Evolutionary conservation across 2,329 filamentous ascomycete genomes (phyloP), one percentile per base, ranked within the genome.

Genomic region (Amauroascus niger): DNA sequence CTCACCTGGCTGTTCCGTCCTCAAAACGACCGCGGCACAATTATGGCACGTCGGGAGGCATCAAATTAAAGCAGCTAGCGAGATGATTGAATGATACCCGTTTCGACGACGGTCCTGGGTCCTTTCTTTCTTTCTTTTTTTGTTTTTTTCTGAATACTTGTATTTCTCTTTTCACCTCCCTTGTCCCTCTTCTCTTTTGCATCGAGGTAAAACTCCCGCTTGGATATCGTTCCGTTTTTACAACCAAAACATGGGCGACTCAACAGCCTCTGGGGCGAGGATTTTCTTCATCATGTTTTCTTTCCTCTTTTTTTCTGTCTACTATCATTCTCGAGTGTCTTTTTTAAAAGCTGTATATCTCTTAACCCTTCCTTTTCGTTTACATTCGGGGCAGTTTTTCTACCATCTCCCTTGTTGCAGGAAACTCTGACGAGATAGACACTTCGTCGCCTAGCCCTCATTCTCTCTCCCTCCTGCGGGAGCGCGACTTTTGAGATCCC

Each of bases 171-270:
- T 49, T 47, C 45, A 14, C 55, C 40, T 44, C 28, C 54, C 37
- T 44, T 18, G 14, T 51, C 39, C 47, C 9, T 54, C 13, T 32
- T 37, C 32, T 52, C 6, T 43, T 24, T 13, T n/a, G 80, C 79
- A 78, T 83, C 78, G 79, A 78, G 76, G 40, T 43, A 39, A 35
- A 43, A 78, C 74, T 45, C 59, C 55, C 22, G 76, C 73, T 80
- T 81, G 81, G 78, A 80, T 79, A 80, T 81, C 78, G 84, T 80
- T 79, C 78, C 84, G 81, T 85, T 87, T 87, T 87, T 84, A 77
- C 82, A 87, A 88, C 83, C 80, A 86, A 87, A 87, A 86, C 81
- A 83, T 78, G 61, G 74, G 74, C 76, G 83, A 81, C 84, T 87
- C 83, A 87, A 87, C 83, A 67, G 60, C 61, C 64, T 65, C 64